Evolutionary conservation across 1,284 basidiomycete genomes (phyloP), one percentile per base, ranked within the genome.

Genomic region (Chondrostereum purpureum): DNA sequence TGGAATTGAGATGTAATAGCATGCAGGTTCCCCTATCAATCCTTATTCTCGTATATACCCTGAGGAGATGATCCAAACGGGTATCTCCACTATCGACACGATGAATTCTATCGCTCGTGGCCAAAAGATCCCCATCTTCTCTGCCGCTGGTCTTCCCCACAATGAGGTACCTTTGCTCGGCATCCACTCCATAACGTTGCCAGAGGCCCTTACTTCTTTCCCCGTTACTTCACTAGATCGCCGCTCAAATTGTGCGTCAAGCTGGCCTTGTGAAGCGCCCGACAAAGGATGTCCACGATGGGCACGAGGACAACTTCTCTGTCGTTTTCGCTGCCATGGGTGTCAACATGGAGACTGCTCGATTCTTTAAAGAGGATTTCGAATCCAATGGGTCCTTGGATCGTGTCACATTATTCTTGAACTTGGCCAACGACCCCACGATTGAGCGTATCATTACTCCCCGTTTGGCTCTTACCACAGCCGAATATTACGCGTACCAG

Each of bases 101-200:
- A 97, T 98, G 94, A 96, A 99, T 73, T 96, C 95, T 51, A 99
- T 99, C 63, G 96, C 96, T 48, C 92, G 96, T 74, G 96, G 96
- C 39, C 96, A 99, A 69, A 99, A 99, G 81, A 99, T 99, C 54
- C 96, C 96, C 51, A 99, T 99, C 66, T 99, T 99, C 78, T 98
- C 93, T 49, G 96, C 96, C 39, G 92, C 96, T 48, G 95, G 96
- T 80, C 75, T 99, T 47, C 96, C 96, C 41, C 96, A 99, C 74
- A 99, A 99, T 68, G 92, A 99, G 73, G 92, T 91, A 53, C 12
- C n/a, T 41, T 21, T 41, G 5, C 14, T 56, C 67, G 58, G 55
- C 58, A 46, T 52, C 47, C 48, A 19, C 41, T 24, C 39, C n/a
- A n/a, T n/a, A n/a, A n/a, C n/a, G n/a, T n/a, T n/a, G n/a, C n/a